These are phyloP conservation scores for Zymoseptoria passerinii DNA, from an alignment of 2,329 filamentous ascomycete genomes.

Conservation along the genomic window DNA sequence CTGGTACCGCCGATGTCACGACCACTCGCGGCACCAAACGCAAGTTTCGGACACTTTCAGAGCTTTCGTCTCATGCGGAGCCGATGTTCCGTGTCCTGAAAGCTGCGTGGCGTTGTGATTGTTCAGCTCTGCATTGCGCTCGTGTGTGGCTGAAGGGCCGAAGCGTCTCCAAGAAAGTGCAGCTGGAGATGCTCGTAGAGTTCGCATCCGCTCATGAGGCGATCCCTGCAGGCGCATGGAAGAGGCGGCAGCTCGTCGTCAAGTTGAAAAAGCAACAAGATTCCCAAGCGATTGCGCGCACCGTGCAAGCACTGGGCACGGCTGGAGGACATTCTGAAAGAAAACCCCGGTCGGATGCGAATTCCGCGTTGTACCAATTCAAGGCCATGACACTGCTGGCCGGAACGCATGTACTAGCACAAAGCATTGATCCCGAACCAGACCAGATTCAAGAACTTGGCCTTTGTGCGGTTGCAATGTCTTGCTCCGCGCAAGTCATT, in stretches of 20 bases:
- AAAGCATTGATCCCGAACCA: too few relatives aligned
- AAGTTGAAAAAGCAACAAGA: too few relatives aligned
- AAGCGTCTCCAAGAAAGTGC: not conserved
- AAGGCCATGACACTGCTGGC: too few relatives aligned
- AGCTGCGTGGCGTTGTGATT: not conserved
- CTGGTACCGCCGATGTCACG: too few relatives aligned
- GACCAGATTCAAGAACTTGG: not conserved
- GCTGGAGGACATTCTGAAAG: too few relatives aligned
- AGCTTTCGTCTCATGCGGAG: not conserved
- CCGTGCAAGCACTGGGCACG: too few relatives aligned
- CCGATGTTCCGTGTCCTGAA: not conserved
- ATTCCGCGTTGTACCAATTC: too few relatives aligned
- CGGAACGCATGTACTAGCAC: too few relatives aligned
- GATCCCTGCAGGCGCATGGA: not conserved
- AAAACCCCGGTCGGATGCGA: too few relatives aligned
- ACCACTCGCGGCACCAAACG: not conserved
- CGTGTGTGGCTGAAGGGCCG: not conserved
- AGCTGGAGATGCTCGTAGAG: not conserved
- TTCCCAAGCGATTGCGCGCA: too few relatives aligned
- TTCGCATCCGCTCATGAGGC: not conserved
- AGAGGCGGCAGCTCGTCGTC: not conserved
- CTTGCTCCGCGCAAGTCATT: not conserved
- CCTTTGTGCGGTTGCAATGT: not conserved
- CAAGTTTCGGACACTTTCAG: not conserved
- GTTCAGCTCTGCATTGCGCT: not conserved